A percentile compares a stretch with the other conserved stretches of the same genome.
phyloP scores from a whole-genome alignment of 805 yeast species.

The Starmerella geochares region DNA sequence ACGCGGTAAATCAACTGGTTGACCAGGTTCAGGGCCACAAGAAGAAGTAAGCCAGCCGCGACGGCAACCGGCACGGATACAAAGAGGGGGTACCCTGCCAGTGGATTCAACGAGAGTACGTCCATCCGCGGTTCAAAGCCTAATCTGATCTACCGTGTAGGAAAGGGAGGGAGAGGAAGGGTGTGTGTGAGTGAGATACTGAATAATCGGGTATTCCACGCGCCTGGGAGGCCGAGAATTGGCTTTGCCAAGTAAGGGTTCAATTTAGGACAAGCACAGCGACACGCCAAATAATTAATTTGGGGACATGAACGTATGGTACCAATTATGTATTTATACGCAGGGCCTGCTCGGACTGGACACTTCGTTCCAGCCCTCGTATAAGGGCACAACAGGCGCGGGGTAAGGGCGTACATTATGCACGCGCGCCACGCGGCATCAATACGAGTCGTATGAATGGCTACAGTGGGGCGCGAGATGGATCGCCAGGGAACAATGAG shows the following conservation, averaged over 20 bases:
- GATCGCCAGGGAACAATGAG: neutral
- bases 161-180: neutral
- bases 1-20: conserved; percentile 30
- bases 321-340: no score
- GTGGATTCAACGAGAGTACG: neutral
- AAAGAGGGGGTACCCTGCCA: conserved; percentile 9
- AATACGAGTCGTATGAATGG: conserved; percentile 1
- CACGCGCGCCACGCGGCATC: neutral
- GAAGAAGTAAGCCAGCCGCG: conserved; percentile 14
- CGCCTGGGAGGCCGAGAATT: neutral
- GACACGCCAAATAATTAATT: no score
- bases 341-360: neutral
- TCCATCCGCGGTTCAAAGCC: neutral
- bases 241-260: no score
- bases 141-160: neutral
- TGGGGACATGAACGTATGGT: no score
- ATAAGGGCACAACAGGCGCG: neutral
- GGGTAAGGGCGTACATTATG: neutral
- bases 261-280: no score
- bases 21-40: conserved; percentile 29
- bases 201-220: neutral
- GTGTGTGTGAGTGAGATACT: neutral
- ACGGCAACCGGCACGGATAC: conserved; percentile 25
- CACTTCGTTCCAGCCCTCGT: neutral
- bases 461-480: neutral